Conservation (phyloP, 2,329 filamentous ascomycete genomes). For the Colletotrichum phormii region DNA sequence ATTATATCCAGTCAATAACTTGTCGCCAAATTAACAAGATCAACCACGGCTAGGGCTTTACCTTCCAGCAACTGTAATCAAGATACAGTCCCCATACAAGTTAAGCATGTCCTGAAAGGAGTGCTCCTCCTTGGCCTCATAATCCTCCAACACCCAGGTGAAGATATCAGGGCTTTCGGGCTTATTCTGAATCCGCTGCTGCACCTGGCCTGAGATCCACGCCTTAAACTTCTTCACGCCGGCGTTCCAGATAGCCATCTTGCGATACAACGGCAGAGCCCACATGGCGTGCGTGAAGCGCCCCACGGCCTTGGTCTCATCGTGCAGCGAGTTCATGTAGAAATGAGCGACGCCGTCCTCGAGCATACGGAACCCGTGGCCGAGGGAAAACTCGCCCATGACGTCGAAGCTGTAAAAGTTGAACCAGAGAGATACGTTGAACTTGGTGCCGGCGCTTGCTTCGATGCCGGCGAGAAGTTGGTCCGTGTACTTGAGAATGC, state of each 20-base stretch:
- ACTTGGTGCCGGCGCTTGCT: neutral
- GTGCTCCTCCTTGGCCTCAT: slow-evolving; percentile 29
- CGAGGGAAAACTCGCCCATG: slow-evolving; percentile 55
- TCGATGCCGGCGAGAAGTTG: slow-evolving; percentile 41
- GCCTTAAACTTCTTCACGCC: slow-evolving; percentile 36
- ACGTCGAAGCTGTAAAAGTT: slow-evolving; percentile 52
- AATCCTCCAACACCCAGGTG: slow-evolving; percentile 44
- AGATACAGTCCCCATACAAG: slow-evolving; percentile 42
- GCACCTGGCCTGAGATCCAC: slow-evolving; percentile 35
- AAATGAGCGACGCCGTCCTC: slow-evolving; percentile 40
- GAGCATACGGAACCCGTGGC: slow-evolving; percentile 49
- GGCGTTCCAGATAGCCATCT: slow-evolving; percentile 35
- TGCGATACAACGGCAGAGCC: slow-evolving; percentile 37
- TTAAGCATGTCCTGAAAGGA: slow-evolving; percentile 40
- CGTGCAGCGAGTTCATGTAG: slow-evolving; percentile 41
- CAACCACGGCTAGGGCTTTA: slow-evolving; percentile 1
- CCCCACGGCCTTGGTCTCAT: slow-evolving; percentile 39
- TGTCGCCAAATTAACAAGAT: no score
- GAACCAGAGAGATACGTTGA: slow-evolving; percentile 47
- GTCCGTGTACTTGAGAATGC: slow-evolving; percentile 40
- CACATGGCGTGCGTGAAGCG: slow-evolving; percentile 39
- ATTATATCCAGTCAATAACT: neutral
- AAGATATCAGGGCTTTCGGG: slow-evolving; percentile 44
- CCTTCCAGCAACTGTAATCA: slow-evolving; percentile 48
- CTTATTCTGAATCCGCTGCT: slow-evolving; percentile 16